Conservation (phyloP, 306 rosid genomes). For the Oxytropis ochrocephala region DNA sequence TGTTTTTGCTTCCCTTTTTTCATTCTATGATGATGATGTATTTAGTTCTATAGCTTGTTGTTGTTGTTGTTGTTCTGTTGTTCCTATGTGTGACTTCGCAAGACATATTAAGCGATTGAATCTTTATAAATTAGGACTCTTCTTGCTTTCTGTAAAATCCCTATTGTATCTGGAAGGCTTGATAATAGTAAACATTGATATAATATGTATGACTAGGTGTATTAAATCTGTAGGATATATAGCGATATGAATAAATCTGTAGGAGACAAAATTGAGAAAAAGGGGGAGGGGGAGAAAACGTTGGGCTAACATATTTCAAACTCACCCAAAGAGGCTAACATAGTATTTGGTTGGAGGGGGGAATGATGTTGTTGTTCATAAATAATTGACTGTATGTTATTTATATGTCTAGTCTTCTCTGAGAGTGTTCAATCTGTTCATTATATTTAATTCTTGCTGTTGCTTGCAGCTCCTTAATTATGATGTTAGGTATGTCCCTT, state of each 20-base stretch:
- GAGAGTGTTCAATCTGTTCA: neutral
- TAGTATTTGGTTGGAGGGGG: neutral
- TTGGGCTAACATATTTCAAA: neutral
- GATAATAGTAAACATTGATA: neutral
- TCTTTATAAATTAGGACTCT: no score
- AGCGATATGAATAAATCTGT: neutral
- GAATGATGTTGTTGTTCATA: neutral
- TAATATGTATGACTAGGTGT: neutral
- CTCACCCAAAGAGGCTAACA: neutral
- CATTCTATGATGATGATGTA: neutral
- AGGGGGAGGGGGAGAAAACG: neutral
- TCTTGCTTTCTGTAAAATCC: no score
- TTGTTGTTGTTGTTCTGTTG: neutral
- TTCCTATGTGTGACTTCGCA: neutral
- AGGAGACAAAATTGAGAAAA: neutral
- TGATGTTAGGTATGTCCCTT: constrained; percentile 78
- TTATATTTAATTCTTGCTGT: neutral
- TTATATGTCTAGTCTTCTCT: neutral
- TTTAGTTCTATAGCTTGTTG: constrained; percentile 3
- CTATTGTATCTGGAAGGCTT: no score
- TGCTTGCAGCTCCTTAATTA: constrained; percentile 86
- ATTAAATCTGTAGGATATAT: neutral
- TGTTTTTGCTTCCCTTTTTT: neutral
- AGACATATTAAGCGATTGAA: neutral
- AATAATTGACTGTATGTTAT: neutral